Base-by-base conservation (phyloP, 192 early-diverging fungal species). In the Coemansia sp. region DNA sequence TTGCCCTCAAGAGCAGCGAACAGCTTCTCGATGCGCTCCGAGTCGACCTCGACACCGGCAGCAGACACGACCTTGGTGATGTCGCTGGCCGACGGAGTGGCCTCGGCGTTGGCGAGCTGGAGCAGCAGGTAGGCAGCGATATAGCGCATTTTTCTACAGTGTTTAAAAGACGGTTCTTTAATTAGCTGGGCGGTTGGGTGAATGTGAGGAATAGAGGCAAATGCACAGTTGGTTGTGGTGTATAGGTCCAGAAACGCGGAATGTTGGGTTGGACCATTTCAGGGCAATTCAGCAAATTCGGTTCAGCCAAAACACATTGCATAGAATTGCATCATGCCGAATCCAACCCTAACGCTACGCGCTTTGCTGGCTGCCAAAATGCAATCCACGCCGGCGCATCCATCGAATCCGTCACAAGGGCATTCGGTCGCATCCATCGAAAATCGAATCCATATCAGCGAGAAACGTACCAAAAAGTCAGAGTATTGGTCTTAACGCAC, bases 51-150 rank as follows among this genome's bases (percentile, higher is more conserved):
- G 68, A 93, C 84, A 76, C 97, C 97, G 73, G 93, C 97, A 72
- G 94, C 82, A 32, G 84, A 71, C 68, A 98, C 88, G 80, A 98
- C 86, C 69, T 80, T 79, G 79, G 88, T 86, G 85, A 98, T 84
- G 72, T 90, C 87, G 32, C 81, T 84, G 64, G 88, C 87, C 72
- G 90, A 73, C 65, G 94, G 93, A 66, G 87, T 65, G 62, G 84
- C 85, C 66, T 79, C 76, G 74, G 93, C 92, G 76, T 94, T 93
- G 82, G 87, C 94, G 80, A 90, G 84, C 74, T 84, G 84, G 79
- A 94, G 89, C 72, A 98, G 91, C 75, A 98, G 87, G 89, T 96
- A 98, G 80, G 97, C 96, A 71, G 93, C 96, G 75, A 98, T 85
- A 85, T 94, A 92, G 88, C 96, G 96, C 97, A 96, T 98, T 81